Base-by-base conservation (phyloP, 345 rosid genomes). In the Eutrema japonicum region DNA sequence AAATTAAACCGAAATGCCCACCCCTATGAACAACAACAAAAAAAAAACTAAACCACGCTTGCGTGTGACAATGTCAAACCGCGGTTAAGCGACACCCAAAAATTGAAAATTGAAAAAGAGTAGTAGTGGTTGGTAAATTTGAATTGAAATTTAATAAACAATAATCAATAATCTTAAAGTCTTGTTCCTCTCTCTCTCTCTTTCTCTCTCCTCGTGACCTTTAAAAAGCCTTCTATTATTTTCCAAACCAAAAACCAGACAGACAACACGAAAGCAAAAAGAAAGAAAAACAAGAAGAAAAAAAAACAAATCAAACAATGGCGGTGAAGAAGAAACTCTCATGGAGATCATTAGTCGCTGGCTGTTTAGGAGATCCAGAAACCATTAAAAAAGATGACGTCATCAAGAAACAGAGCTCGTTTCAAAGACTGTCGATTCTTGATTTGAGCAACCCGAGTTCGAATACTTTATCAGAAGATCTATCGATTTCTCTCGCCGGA, bases 381-480 rank as follows among this genome's bases (percentile, higher is more conserved):
- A 52, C 18, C 13, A 32, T 33, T 16, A 77, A 63, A 77, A 85
- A 87, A 50, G 63, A 75, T 59, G 76, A 63, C 6, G 58, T 65
- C 3, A 73, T 73, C 16, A 78, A 72, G 78, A 87, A 86, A 66
- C 91, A 88, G 57, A 61, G 70, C 43, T 90, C 98, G 2, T 83
- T 84, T 35, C 86, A 73, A n/a, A 81, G 96, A 74, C 16, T 89
- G 46, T 81, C 87, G 4, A 7, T 85, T 57, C 69, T 86, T 45
- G 98, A 93, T 74, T 77, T 89, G 76, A 93, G 98, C 75, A 79
- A 89, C 45, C 84, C 96, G 3, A 78, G 88, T 74, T 79, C 89
- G 22, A 77, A 62, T 6, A 83, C 80, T 16, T 56, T 86, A 2
- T 85, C 96, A 0, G 96, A 82, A 50, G 98, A 93, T 69, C 85